A percentile compares a stretch with the other conserved stretches of the same genome.
These are phyloP conservation scores for Fusarium multiceps DNA, from an alignment of 2,329 filamentous ascomycete species.

Conservation along the genomic window DNA sequence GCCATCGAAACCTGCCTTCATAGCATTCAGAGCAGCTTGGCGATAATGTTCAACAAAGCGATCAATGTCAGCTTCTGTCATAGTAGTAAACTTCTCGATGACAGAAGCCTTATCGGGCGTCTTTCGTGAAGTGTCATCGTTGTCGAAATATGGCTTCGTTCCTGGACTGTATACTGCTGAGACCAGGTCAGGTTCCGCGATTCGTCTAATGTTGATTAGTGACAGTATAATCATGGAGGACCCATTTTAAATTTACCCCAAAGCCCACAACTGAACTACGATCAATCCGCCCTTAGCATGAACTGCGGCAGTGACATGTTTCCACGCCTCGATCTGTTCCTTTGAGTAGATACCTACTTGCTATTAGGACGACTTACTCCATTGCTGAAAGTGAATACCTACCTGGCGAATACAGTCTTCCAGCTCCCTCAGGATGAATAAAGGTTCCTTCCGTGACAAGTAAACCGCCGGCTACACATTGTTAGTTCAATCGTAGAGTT, in stretches of 20 bases:
- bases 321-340: conserved; percentile 70
- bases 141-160: conserved; percentile 6
- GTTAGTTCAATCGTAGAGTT: rapidly evolving
- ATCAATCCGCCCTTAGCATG: conserved; percentile 71
- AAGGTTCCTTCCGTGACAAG: conserved; percentile 60
- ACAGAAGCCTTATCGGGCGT: conserved; percentile 49
- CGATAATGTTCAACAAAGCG: conserved; percentile 69
- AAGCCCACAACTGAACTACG: conserved; percentile 71
- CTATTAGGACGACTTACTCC: not conserved
- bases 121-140: not conserved
- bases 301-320: conserved; percentile 68
- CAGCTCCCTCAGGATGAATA: conserved; percentile 48
- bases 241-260: conserved; percentile 61
- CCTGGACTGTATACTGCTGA: conserved; percentile 26
- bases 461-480: conserved; percentile 52
- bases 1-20: conserved; percentile 63
- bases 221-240: rapidly evolving
- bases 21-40: conserved; percentile 63
- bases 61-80: conserved; percentile 74
- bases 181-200: conserved; percentile 30
- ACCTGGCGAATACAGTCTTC: conserved; percentile 42
- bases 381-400: not conserved
- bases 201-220: conserved; percentile 3
- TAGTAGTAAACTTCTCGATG: conserved; percentile 34
- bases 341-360: conserved; percentile 62